These are phyloP conservation scores for Cunninghamia lanceolata DNA, from an alignment of 75 land plant genomes.

Conservation along the genomic window DNA sequence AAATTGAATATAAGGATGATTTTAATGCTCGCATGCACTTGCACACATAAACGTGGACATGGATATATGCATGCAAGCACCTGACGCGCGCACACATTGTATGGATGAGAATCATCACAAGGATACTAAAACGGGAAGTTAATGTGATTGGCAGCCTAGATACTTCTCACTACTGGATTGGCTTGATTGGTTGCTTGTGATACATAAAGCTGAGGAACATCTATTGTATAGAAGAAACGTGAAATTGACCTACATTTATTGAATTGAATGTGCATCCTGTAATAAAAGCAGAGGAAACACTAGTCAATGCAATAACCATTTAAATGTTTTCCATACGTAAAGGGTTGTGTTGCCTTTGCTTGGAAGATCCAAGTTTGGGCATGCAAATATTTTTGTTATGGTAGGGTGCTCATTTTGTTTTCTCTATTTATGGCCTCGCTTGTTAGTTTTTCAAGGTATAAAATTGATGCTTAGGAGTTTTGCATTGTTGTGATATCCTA, in stretches of 20 bases:
- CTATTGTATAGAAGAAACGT: too few relatives aligned
- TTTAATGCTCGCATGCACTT: too few relatives aligned
- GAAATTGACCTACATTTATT: too few relatives aligned
- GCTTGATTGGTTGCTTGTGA: not conserved
- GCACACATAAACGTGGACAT: not conserved
- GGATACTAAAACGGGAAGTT: not conserved
- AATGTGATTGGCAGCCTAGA: not conserved
- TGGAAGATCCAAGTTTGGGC: not conserved
- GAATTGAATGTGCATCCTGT: too few relatives aligned
- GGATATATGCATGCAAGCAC: not conserved
- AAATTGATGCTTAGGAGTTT: not conserved
- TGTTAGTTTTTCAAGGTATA: not conserved
- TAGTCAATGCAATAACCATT: too few relatives aligned
- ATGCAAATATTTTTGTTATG: not conserved
- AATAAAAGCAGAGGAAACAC: too few relatives aligned
- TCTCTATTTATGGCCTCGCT: not conserved
- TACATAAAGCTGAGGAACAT: too few relatives aligned
- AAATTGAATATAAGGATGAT: not conserved
- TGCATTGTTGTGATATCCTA: not conserved
- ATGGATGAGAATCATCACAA: not conserved
- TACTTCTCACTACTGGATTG: not conserved
- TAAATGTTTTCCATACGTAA: too few relatives aligned
- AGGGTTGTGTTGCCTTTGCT: too few relatives aligned
- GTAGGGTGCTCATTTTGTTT: not conserved
- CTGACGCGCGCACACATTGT: not conserved